Evolutionary conservation across 441 rosid genomes (phyloP), one percentile per base, ranked within the genome.

Genomic region (Hypseocharis bilobata): DNA sequence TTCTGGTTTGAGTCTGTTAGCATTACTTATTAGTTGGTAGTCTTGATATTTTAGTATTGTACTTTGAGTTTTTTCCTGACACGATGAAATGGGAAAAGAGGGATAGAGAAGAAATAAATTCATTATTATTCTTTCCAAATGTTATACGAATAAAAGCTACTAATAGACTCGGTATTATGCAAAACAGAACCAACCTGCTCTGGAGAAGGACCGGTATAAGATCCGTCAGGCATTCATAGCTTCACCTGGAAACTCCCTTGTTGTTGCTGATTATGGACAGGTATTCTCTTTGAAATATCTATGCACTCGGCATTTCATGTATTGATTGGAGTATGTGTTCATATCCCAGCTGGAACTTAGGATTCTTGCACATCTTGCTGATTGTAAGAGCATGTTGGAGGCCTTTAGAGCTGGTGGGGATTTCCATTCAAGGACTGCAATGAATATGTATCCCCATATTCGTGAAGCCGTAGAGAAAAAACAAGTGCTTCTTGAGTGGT

Each of bases 191-290:
- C 98, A 93, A 63, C 98, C 98, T 70, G 97, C 98, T 44, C 73
- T 90, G 83, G 98, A 93, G 87, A 93, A 93, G 84, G 98, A 93
- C 71, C 84, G 98, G 63, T 93, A 93, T 76, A 93, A 93, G 83
- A 93, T 93, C 71, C 91, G 97, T 66, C 90, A 87, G 76, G 96
- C 99, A 73, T 93, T 93, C 71, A 66, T 91, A 71, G 95, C 99
- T 68, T 82, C 87, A 63, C 97, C 96, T 13, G 96, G 93, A 76
- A 91, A 87, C 75, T 88, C 96, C 28, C 96, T 93, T 54, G 82
- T 93, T 40, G 98, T 93, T 69, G 97, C 98, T 63, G 99, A 93
- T 79, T 93, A 93, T 73, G 97, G 97, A 45, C 99, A 93, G 90
- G 99, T 93, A 75, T 69, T 80, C 68, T 49, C 44, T 64, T 64